Conservation (phyloP, 2,329 filamentous ascomycete genomes). For the Macrophomina pseudophaseolina region DNA sequence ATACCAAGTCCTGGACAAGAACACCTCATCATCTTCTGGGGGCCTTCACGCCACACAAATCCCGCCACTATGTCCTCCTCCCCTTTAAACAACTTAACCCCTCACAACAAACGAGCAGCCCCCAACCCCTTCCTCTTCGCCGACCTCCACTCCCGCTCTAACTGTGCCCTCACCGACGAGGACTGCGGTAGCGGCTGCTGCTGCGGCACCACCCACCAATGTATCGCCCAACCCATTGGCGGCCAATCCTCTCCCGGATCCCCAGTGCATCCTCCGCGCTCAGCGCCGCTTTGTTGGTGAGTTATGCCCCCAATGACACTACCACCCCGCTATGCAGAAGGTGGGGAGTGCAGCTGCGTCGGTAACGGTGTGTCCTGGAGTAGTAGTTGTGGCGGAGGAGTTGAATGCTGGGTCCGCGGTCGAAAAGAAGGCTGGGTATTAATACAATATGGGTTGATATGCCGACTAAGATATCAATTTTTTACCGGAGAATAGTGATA, state of each 20-base stretch:
- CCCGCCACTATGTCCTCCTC: no score
- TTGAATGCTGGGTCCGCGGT: background rate
- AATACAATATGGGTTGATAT: background rate
- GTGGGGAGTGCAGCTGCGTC: no score
- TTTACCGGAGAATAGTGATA: no score
- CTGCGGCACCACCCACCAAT: background rate
- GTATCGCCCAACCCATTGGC: background rate
- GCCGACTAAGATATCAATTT: no score
- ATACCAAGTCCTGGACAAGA: no score
- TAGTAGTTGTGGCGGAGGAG: background rate
- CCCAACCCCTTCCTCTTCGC: background rate
- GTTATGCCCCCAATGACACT: no score
- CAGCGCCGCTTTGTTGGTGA: background rate
- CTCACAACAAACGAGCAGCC: background rate
- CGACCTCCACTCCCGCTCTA: background rate
- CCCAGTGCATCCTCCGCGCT: background rate
- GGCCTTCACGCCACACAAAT: no score
- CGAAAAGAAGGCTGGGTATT: background rate
- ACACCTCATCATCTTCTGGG: no score
- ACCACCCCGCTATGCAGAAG: no score
- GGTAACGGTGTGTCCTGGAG: background rate
- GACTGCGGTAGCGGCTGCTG: slow-evolving; percentile 11
- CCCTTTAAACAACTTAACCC: no score
- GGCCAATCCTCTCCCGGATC: background rate
- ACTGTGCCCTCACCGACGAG: slow-evolving; percentile 15